These are phyloP conservation scores for Fusarium austroafricanum DNA, from an alignment of 2,329 filamentous ascomycete species.

Conservation along the genomic window DNA sequence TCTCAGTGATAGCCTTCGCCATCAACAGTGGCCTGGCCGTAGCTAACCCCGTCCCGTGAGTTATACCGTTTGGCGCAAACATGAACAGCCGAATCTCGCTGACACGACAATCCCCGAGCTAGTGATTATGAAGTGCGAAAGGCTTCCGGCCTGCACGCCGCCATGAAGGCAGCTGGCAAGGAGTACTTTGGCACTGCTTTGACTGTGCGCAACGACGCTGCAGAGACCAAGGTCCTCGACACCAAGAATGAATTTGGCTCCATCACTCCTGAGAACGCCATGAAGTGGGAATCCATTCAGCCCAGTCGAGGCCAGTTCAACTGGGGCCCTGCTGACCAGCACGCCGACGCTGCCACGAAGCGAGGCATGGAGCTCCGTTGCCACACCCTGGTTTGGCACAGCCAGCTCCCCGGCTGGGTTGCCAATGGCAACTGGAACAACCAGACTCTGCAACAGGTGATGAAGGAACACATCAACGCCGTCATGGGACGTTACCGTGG, in stretches of 20 bases:
- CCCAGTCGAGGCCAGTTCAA: slow-evolving; percentile 24
- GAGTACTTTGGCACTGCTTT: slow-evolving; percentile 23
- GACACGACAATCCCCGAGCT: background rate
- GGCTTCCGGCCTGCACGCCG: background rate
- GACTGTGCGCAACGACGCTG: slow-evolving; percentile 4
- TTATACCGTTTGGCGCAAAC: fast-evolving
- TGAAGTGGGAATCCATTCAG: slow-evolving; percentile 23
- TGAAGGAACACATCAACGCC: slow-evolving; percentile 16
- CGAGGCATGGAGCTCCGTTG: slow-evolving; percentile 12
- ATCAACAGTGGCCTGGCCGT: background rate
- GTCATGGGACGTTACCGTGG: slow-evolving; percentile 22
- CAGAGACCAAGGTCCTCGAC: slow-evolving; percentile 11
- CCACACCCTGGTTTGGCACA: slow-evolving; percentile 23
- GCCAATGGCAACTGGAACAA: slow-evolving; percentile 23
- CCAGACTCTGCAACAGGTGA: slow-evolving; percentile 17
- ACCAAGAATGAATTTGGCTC: slow-evolving; percentile 11
- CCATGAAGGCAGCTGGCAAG: slow-evolving; percentile 18
- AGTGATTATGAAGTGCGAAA: slow-evolving; percentile 8
- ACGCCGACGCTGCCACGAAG: slow-evolving; percentile 3
- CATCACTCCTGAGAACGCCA: slow-evolving; percentile 19
- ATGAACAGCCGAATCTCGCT: fast-evolving
- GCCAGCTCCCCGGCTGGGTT: slow-evolving; percentile 17
- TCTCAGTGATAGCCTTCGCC: slow-evolving; percentile 7
- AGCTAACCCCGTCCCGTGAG: slow-evolving; percentile 19
- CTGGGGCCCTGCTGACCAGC: slow-evolving; percentile 12